phyloP scores from a whole-genome alignment of 305 asterid species.

The Fraxinus angustifolia region DNA sequence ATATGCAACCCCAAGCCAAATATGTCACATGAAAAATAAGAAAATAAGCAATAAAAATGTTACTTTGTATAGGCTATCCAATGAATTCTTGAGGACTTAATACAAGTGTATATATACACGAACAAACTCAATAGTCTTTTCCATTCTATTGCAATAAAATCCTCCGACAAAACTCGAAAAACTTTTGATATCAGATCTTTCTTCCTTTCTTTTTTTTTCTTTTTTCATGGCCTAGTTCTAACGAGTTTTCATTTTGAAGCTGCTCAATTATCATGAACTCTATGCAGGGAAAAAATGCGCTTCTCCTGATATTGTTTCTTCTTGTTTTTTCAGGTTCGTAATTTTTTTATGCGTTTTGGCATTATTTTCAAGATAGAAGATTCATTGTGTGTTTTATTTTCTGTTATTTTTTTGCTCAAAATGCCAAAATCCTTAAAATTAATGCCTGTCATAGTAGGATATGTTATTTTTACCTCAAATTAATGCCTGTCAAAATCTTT shows the following conservation, averaged over 20 bases:
- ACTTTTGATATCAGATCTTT: neutral
- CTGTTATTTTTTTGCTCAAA: neutral
- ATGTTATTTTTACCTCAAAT: no score
- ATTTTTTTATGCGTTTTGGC: neutral
- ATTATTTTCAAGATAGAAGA: neutral
- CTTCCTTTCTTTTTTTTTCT: neutral
- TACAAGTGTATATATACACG: neutral
- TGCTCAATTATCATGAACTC: neutral
- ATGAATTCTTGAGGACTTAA: neutral
- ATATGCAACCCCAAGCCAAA: neutral
- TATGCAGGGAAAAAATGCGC: neutral
- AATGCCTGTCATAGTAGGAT: no score
- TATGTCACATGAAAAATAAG: neutral
- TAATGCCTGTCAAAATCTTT: no score
- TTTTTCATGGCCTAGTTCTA: neutral
- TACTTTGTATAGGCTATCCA: neutral
- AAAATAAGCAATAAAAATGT: neutral
- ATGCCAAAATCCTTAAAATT: neutral
- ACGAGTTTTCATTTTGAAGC: neutral
- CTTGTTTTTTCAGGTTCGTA: neutral
- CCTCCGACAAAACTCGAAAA: neutral
- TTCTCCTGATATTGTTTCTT: neutral
- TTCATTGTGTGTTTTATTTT: neutral
- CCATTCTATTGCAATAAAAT: neutral
- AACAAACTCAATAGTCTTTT: neutral